Conservation (phyloP, 2,329 filamentous ascomycete species). For the Talaromyces sp. region DNA sequence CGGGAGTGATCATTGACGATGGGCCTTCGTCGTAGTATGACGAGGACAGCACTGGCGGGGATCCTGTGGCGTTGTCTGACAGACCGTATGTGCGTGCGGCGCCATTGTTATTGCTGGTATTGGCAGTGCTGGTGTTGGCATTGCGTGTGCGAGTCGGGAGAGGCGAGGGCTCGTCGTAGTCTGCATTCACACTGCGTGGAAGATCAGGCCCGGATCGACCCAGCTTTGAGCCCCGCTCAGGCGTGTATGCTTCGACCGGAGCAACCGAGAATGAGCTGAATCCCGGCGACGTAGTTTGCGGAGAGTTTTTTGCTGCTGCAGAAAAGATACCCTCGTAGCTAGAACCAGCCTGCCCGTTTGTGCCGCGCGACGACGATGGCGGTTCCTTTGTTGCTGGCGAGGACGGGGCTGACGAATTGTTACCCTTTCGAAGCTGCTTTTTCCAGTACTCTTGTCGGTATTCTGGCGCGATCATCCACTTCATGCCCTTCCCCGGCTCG, state of each 20-base stretch:
- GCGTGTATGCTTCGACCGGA: constrained; percentile 43
- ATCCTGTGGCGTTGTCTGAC: constrained; percentile 34
- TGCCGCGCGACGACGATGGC: constrained; percentile 28
- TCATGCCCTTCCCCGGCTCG: constrained; percentile 98
- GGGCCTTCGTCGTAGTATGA: constrained; percentile 45
- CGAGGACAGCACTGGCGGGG: constrained; percentile 45
- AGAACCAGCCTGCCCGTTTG: constrained; percentile 24
- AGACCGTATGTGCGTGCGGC: constrained; percentile 31
- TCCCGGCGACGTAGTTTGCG: constrained; percentile 34
- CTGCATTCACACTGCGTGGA: constrained; percentile 24
- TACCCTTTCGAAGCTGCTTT: constrained; percentile 48
- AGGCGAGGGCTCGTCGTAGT: constrained; percentile 40
- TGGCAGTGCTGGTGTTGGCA: constrained; percentile 9
- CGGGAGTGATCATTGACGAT: constrained; percentile 45
- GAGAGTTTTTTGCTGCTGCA: constrained; percentile 27
- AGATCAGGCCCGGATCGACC: constrained; percentile 26
- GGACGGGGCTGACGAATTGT: constrained; percentile 41
- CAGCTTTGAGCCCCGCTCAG: constrained; percentile 40
- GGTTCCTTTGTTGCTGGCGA: constrained; percentile 42
- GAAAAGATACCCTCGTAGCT: constrained; percentile 37
- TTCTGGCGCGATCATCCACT: constrained; percentile 89
- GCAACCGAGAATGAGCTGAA: constrained; percentile 39
- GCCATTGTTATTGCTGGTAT: constrained; percentile 14
- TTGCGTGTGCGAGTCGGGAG: constrained; percentile 30
- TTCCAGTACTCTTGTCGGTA: constrained; percentile 82